These are phyloP conservation scores for Groenewaldozyma auringiensis DNA, from an alignment of 1,139 yeast species.

Conservation along the genomic window DNA sequence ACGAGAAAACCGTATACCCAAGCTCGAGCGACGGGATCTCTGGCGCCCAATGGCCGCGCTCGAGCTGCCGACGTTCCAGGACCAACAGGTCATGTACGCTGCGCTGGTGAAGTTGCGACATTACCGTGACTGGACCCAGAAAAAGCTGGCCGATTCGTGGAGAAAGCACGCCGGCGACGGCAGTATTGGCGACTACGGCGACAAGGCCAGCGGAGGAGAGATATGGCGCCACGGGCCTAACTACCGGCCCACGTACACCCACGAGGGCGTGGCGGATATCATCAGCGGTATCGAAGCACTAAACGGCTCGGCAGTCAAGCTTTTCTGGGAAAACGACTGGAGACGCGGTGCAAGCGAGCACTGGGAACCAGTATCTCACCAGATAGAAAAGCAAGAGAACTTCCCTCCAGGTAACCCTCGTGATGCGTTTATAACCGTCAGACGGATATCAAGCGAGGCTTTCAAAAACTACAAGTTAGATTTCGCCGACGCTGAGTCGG, in stretches of 20 bases:
- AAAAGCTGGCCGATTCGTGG: slow-evolving; percentile 55
- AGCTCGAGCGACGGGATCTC: slow-evolving; percentile 59
- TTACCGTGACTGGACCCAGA: slow-evolving; percentile 55
- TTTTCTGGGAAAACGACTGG: slow-evolving; percentile 83
- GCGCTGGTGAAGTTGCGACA: slow-evolving; percentile 67
- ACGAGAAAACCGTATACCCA: slow-evolving; percentile 82
- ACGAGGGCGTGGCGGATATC: slow-evolving; percentile 87
- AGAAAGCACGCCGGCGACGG: slow-evolving; percentile 72
- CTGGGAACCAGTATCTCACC: slow-evolving; percentile 42
- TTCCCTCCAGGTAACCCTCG: slow-evolving; percentile 58
- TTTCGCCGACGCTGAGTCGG: neutral
- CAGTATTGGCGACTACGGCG: slow-evolving; percentile 59
- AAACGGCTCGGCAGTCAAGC: slow-evolving; percentile 39
- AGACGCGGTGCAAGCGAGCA: slow-evolving; percentile 66
- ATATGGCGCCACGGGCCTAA: slow-evolving; percentile 32
- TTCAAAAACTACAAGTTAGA: slow-evolving; percentile 1
- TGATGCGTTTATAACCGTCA: slow-evolving; percentile 56
- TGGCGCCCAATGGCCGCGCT: slow-evolving; percentile 93
- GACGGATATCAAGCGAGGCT: slow-evolving; percentile 40
- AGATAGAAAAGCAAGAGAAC: slow-evolving; percentile 45
- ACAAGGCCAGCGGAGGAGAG: slow-evolving; percentile 31
- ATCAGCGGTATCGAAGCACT: slow-evolving; percentile 57
- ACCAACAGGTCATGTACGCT: slow-evolving; percentile 67
- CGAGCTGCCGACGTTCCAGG: slow-evolving; percentile 53
- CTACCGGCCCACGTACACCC: slow-evolving; percentile 82